Base-by-base conservation (phyloP, 129 eudicot species). In the Tanacetum coccineum region DNA sequence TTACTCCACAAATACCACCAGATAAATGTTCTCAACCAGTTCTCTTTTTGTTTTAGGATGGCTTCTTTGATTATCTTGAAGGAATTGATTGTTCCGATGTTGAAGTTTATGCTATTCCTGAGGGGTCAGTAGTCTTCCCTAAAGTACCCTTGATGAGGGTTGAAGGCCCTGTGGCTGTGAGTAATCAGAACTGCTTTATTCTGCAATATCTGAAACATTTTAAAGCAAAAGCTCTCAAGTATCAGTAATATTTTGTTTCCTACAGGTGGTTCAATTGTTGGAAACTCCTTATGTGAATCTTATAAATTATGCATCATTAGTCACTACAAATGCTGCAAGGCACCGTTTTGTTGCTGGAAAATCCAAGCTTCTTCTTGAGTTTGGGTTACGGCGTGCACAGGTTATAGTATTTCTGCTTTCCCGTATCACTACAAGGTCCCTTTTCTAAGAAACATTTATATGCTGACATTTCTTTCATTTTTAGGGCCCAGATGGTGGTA, bases 271-370 rank as follows among this genome's bases (percentile, higher is more conserved):
- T 76, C 98, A 92, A 70, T 77, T 92, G 76, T 80, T 92, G 74
- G 98, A 92, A 84, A 92, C 98, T 22, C 87, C 98, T n/a, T 86
- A 77, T 32, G 90, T 92, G 19, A 92, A 88, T 75, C 98, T 92
- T 67, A 84, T 92, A 47, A 92, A 92, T 61, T 92, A 83, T 74
- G 96, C 98, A 61, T 92, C 98, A 42, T 72, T 92, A 49, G 98
- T 92, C 72, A 80, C 98, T 54, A 92, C 98, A 56, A 92, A 92
- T 74, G 96, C 98, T 78, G 96, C 98, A 39, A 82, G 98, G 67
- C 98, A 92, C 66, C 91, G 98, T 52, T 88, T 88, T 68, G 98
- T 92, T 76, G 98, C 98, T 71, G 98, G 98, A 71, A 88, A 84
- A 56, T 83, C 91, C 66, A 92, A 92, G 81, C 75, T 84, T 48